Conservation (phyloP, 2,329 filamentous ascomycete species). For the Pseudogymnoascus pannorum region DNA sequence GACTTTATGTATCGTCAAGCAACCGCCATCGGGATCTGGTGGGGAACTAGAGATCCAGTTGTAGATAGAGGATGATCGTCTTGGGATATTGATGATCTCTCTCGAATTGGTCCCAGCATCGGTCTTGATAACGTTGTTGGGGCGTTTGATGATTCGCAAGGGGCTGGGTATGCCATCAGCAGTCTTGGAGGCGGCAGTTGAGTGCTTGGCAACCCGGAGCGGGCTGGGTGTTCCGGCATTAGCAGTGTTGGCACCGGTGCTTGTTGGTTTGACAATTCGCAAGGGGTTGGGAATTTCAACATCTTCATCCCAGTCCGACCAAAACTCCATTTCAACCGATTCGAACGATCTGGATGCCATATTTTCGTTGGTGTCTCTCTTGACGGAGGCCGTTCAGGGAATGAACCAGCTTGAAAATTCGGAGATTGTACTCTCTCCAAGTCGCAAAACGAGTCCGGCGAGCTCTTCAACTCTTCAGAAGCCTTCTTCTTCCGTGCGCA, state of each 20-base stretch:
- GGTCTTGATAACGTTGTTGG: not conserved
- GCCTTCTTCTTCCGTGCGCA: conserved; percentile 14
- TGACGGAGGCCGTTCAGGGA: conserved; percentile 18
- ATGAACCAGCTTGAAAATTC: conserved; percentile 24
- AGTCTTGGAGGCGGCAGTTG: not conserved
- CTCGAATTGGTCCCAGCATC: not conserved
- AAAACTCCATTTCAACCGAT: conserved; percentile 29
- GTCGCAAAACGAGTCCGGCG: conserved; percentile 32
- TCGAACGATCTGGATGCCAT: conserved; percentile 32
- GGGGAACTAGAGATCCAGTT: not conserved
- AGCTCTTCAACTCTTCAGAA: conserved; percentile 30
- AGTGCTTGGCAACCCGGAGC: not conserved
- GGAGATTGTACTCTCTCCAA: conserved; percentile 28
- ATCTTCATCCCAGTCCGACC: not conserved
- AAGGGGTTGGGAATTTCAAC: conserved; percentile 7
- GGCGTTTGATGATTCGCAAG: not conserved
- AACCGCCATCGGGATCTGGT: not conserved
- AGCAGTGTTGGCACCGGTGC: not conserved
- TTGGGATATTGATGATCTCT: conserved; percentile 5
- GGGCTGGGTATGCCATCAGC: not conserved
- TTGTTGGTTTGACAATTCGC: conserved; percentile 4
- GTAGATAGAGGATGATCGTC: conserved; percentile 5
- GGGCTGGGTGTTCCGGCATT: not conserved
- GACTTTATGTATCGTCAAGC: not conserved
- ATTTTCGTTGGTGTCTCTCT: conserved; percentile 8